Percentiles rank a stretch among this genome's conserved stretches.
These are phyloP conservation scores for Bombardia bombarda DNA, from an alignment of 495 filamentous ascomycete species.

Conservation along the genomic window DNA sequence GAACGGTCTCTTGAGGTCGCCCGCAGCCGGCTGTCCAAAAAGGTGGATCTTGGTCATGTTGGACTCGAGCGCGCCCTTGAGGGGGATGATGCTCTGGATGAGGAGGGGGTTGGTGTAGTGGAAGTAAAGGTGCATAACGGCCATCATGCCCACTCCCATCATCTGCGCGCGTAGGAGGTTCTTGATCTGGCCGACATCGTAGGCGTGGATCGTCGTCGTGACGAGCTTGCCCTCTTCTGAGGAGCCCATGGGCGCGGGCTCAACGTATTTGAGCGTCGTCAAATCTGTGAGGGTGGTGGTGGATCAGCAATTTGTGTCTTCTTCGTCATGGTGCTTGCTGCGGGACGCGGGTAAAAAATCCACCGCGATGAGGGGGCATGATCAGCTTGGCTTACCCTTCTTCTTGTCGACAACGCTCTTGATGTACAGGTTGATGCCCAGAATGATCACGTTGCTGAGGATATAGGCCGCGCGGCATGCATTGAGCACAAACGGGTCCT, in stretches of 20 bases:
- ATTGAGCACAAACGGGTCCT: constrained; percentile 80
- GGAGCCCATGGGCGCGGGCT: constrained; percentile 86
- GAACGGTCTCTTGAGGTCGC: constrained; percentile 92
- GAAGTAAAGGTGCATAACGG: constrained; percentile 95
- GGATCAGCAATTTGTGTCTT: not conserved
- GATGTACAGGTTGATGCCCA: constrained; percentile 73
- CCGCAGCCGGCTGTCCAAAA: constrained; percentile 79
- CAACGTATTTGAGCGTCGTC: constrained; percentile 97
- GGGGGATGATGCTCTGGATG: constrained; percentile 96
- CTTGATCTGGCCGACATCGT: constrained; percentile 81
- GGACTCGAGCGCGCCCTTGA: constrained; percentile 89
- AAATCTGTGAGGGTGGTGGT: constrained; percentile 54
- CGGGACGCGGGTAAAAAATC: not conserved
- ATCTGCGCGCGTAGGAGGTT: constrained; percentile 75
- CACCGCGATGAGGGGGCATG: not conserved
- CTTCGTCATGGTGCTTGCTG: not conserved
- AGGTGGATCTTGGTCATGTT: constrained; percentile 95
- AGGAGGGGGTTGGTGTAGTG: constrained; percentile 98
- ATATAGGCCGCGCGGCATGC: constrained; percentile 76
- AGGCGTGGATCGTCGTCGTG: constrained; percentile 89
- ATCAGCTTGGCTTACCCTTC: constrained; percentile 60
- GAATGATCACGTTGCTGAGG: constrained; percentile 81
- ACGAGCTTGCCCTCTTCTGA: constrained; percentile 89
- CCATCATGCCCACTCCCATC: constrained; percentile 97
- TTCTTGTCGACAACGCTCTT: constrained; percentile 80